phyloP scores from a whole-genome alignment of 2,329 filamentous ascomycete species.

The Neofusicoccum sp. region DNA sequence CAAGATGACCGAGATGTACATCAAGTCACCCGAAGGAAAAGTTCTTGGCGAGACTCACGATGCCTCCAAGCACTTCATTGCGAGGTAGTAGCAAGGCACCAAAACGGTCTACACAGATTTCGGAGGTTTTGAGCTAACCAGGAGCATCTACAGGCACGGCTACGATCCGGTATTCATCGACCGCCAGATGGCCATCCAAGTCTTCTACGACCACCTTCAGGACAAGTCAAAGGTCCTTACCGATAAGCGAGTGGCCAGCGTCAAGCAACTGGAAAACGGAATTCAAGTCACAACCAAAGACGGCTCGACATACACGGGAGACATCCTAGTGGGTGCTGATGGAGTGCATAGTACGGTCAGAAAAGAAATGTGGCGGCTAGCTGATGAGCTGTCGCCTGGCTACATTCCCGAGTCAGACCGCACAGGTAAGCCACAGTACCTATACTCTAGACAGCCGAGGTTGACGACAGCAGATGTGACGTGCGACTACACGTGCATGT shows the following conservation, averaged over 20 bases:
- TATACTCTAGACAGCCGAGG: too few species aligned
- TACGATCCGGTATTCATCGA: conserved; percentile 15
- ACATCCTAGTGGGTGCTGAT: conserved; percentile 19
- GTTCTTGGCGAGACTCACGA: not conserved
- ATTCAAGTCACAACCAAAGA: not conserved
- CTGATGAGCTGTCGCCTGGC: not conserved
- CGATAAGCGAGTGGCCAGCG: not conserved
- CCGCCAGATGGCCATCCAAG: conserved; percentile 23
- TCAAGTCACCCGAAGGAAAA: not conserved
- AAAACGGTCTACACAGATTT: too few species aligned
- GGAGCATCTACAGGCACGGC: not conserved
- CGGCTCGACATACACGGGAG: conserved; percentile 7
- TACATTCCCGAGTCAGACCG: too few species aligned
- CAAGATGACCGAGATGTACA: not conserved
- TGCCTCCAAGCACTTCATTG: not conserved
- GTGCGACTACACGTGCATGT: conserved; percentile 15
- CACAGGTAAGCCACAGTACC: too few species aligned
- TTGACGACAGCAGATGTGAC: not conserved
- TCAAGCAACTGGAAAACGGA: not conserved
- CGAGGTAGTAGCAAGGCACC: too few species aligned
- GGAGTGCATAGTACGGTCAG: conserved; percentile 15
- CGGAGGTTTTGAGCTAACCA: too few species aligned
- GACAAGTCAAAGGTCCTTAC: not conserved
- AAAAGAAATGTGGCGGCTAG: conserved; percentile 22
- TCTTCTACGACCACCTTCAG: conserved; percentile 25